Evolutionary conservation across 2,329 filamentous ascomycete species (phyloP).

Genomic region (Botrytis deweyae): DNA sequence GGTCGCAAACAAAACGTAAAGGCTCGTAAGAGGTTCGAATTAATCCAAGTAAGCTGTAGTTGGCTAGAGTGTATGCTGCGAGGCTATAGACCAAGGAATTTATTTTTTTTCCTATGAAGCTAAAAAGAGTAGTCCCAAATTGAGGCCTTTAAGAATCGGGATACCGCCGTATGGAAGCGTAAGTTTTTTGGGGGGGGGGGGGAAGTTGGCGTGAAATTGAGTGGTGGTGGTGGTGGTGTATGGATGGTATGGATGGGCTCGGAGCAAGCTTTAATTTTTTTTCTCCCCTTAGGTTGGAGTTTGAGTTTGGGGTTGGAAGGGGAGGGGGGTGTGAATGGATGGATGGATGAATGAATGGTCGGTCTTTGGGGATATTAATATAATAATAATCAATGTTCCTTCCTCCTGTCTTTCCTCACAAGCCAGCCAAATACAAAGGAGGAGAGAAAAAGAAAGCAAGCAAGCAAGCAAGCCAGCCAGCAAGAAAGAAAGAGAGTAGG

Average conservation of each 20-base stretch:
- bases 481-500: no score
- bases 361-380: neutral
- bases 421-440: neutral
- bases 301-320: neutral
- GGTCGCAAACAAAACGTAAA: conserved; percentile 13
- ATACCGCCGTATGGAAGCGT: neutral
- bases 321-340: neutral
- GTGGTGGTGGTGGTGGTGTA: neutral
- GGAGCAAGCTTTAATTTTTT: neutral
- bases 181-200: neutral
- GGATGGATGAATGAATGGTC: no score
- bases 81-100: conserved; percentile 13
- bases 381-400: neutral
- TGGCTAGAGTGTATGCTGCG: conserved; percentile 9
- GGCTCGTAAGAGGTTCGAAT: conserved; percentile 5
- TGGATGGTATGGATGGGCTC: neutral
- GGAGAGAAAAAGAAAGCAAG: neutral
- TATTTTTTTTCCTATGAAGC: neutral
- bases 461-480: no score
- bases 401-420: neutral
- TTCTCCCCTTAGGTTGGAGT: neutral
- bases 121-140: neutral
- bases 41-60: conserved; percentile 18
- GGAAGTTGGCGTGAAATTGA: neutral
- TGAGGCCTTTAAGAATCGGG: neutral